phyloP scores from a whole-genome alignment of 2,329 filamentous ascomycete species.

The Lecanicillium sp. region DNA sequence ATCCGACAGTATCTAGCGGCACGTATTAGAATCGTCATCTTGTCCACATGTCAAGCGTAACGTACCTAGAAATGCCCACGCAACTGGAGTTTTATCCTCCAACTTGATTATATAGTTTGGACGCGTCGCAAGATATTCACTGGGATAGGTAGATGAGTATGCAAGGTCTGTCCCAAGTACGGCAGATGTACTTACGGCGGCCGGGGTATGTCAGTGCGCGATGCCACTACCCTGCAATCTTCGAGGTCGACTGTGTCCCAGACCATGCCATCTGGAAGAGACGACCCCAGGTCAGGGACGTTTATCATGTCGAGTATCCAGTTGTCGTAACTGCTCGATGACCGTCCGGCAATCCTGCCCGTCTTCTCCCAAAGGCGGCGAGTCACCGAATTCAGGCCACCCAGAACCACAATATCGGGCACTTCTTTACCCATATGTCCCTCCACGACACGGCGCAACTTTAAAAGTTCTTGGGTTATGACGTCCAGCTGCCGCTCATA shows the following conservation, averaged over 20 bases:
- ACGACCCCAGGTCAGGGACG: constrained; percentile 27
- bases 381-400: constrained; percentile 4
- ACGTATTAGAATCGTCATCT: not conserved
- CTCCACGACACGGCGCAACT: not conserved
- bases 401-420: constrained; percentile 1
- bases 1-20: constrained; percentile 47
- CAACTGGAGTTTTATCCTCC: constrained; percentile 41
- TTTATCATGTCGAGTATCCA: constrained; percentile 47
- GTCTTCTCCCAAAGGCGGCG: constrained; percentile 9
- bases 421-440: constrained; percentile 1
- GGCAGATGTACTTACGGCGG: constrained; percentile 39
- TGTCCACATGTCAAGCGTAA: not conserved
- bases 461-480: not conserved
- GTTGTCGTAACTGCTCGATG: constrained; percentile 37
- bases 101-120: constrained; percentile 40
- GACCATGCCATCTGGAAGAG: constrained; percentile 37
- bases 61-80: constrained; percentile 55
- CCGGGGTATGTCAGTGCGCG: constrained; percentile 48
- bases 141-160: constrained; percentile 11
- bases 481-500: constrained; percentile 4
- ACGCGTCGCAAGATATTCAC: constrained; percentile 33
- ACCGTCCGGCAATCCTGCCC: constrained; percentile 18
- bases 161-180: not conserved
- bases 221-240: constrained; percentile 49
- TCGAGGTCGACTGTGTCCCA: constrained; percentile 46